Evolutionary conservation across 345 rosid genomes (phyloP).

Genomic region (Gynandropsis gynandra): DNA sequence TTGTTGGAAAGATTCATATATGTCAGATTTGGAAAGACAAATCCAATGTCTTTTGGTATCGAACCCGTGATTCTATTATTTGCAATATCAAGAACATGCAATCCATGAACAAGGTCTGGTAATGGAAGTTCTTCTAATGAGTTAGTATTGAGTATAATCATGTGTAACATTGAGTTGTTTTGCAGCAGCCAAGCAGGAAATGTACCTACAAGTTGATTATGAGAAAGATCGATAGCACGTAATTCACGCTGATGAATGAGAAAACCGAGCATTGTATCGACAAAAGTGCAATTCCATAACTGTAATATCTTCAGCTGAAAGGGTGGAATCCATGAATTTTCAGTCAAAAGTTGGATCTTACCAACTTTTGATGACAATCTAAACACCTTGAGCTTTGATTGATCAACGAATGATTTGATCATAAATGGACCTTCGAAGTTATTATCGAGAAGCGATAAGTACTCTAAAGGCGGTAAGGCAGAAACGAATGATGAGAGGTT

Average conservation of each 20-base stretch:
- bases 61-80: conserved; percentile 10
- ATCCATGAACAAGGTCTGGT: conserved; percentile 12
- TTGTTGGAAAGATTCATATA: conserved; percentile 16
- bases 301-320: conserved; percentile 20
- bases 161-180: conserved; percentile 18
- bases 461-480: conserved; percentile 19
- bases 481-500: conserved; percentile 17
- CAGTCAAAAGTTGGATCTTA: conserved; percentile 11
- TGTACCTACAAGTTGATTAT: conserved; percentile 16
- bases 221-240: conserved; percentile 18
- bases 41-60: conserved; percentile 20
- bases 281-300: conserved; percentile 11
- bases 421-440: conserved; percentile 20
- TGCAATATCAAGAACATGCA: conserved; percentile 23
- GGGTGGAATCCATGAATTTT: conserved; percentile 17
- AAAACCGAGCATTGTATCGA: conserved; percentile 6
- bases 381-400: conserved; percentile 21
- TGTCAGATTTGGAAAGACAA: conserved; percentile 14
- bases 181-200: conserved; percentile 24
- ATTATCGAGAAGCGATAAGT: conserved; percentile 19
- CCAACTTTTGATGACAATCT: conserved; percentile 12
- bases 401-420: conserved; percentile 22
- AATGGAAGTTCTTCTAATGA: conserved; percentile 18
- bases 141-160: conserved; percentile 9
- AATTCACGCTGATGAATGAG: conserved; percentile 20